Evolutionary conservation across 2,329 filamentous ascomycete species (phyloP).

Genomic region (Pseudocercospora fijiensis): DNA sequence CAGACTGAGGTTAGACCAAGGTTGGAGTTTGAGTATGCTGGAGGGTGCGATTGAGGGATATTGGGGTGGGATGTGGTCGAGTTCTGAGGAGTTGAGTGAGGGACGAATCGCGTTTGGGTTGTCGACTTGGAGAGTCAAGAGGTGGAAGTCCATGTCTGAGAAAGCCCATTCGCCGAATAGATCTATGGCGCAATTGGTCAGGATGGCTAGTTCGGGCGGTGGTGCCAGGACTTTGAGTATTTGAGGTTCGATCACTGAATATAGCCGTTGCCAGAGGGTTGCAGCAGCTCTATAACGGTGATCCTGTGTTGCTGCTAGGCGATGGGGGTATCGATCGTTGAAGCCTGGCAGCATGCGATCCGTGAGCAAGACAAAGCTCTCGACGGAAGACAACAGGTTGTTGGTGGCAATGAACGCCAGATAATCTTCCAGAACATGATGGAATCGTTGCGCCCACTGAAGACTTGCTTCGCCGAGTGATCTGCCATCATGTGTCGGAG

Average conservation of each 20-base stretch:
- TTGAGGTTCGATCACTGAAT: constrained; percentile 52
- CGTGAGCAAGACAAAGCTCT: constrained; percentile 50
- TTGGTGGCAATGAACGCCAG: constrained; percentile 25
- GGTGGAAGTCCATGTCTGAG: constrained; percentile 37
- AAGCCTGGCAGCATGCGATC: constrained; percentile 22
- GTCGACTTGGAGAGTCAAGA: constrained; percentile 28
- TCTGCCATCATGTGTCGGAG: neutral
- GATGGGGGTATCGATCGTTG: constrained; percentile 38
- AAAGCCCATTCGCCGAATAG: constrained; percentile 44
- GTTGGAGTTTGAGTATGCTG: constrained; percentile 57
- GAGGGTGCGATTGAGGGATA: constrained; percentile 28
- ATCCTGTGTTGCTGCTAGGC: constrained; percentile 37
- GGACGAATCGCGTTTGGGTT: neutral
- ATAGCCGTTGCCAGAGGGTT: constrained; percentile 55
- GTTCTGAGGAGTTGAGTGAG: neutral
- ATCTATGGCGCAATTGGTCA: constrained; percentile 59
- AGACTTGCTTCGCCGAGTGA: constrained; percentile 11
- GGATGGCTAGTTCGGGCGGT: constrained; percentile 60
- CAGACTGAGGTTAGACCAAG: constrained; percentile 65
- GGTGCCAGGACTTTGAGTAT: constrained; percentile 54
- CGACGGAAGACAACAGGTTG: constrained; percentile 35
- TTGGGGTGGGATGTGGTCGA: constrained; percentile 17
- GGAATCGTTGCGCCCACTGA: constrained; percentile 25
- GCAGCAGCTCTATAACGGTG: constrained; percentile 30
- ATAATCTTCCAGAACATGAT: constrained; percentile 29